Evolutionary conservation across 139 green algal species (phyloP), one percentile per base, ranked within the genome.

Genomic region (Closterium sp.): DNA sequence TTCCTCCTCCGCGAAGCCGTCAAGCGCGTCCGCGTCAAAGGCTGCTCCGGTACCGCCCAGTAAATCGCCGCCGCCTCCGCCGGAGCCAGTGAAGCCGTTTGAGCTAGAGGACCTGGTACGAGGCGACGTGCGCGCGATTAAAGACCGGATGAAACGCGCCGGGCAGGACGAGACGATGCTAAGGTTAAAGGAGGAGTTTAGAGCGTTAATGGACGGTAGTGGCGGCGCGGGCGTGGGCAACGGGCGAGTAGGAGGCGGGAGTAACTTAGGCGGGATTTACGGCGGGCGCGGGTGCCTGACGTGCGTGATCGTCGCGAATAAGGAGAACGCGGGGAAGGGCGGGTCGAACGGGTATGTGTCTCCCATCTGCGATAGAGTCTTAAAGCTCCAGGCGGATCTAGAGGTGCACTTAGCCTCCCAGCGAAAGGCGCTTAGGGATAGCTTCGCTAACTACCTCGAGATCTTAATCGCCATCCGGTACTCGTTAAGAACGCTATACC

Each of bases 111-210:
- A 33, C 25, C 83, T 86, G 16, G 83, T 86, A 21, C n/a, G n/a
- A 19, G 83, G 83, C n/a, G 83, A 86, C 30, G 30, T 86, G n/a
- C n/a, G 83, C n/a, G 30, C n/a, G 83, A 86, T 86, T 34, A 86
- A 86, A 28, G 83, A 86, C 10, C n/a, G 83, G 5, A 34, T 86
- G 83, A 86, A 86, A 33, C n/a, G n/a, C 83, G 83, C 83, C 7
- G 83, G 83, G n/a, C 83, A 86, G 30, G 83, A 86, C n/a, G 83
- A 86, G 83, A 86, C 83, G n/a, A 32, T 86, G n/a, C n/a, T 86
- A 28, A 16, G 83, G n/a, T 33, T 86, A 10, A 86, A 86, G 30
- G 83, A 86, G n/a, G 83, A 86, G 83, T 86, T 34, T 33, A 25
- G 83, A 34, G 30, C 83, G 8, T 16, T 86, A 25, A 32, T 34